A percentile compares a stretch with the other conserved stretches of the same genome.
phyloP scores from a whole-genome alignment of 2,329 filamentous ascomycete species.

The Chrysoporthe puriensis region DNA sequence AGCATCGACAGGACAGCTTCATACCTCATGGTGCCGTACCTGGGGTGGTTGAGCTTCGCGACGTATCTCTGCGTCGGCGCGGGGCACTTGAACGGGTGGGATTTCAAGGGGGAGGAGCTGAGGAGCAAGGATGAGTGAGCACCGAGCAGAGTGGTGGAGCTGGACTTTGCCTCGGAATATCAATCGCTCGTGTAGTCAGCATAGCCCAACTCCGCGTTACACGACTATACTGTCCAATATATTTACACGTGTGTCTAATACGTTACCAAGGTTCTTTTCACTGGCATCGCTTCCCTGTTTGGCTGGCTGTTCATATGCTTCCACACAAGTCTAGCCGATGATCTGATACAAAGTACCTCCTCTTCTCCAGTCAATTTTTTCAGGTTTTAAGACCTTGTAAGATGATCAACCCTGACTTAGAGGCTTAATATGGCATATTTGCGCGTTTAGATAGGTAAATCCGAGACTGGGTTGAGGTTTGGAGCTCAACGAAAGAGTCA shows the following conservation, averaged over 20 bases:
- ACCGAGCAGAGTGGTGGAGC: neutral
- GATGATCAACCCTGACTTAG: too few relatives aligned
- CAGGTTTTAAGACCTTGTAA: too few relatives aligned
- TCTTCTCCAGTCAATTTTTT: too few relatives aligned
- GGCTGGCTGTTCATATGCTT: neutral
- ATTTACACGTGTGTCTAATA: neutral
- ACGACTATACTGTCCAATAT: neutral
- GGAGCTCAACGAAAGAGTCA: too few relatives aligned
- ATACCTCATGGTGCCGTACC: slow-evolving; percentile 78
- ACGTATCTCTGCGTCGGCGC: slow-evolving; percentile 78
- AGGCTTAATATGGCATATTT: too few relatives aligned
- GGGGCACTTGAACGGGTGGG: slow-evolving; percentile 72
- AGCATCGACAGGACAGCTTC: slow-evolving; percentile 73
- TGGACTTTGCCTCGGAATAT: neutral
- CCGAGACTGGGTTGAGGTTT: too few relatives aligned
- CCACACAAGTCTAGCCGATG: too few relatives aligned
- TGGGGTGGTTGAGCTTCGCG: slow-evolving; percentile 85
- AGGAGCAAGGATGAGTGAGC: slow-evolving; percentile 32
- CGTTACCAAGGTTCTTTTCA: neutral
- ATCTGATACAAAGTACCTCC: too few relatives aligned
- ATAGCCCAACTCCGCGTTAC: neutral
- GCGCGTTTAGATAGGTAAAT: too few relatives aligned
- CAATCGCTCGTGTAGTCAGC: too few relatives aligned
- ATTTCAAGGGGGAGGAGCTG: slow-evolving; percentile 48
- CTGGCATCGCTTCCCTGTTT: neutral